Evolutionary conservation across 23 red algal species (phyloP), one percentile per base, ranked within the genome.

Genomic region (Cyanidioschyzon merolae): DNA sequence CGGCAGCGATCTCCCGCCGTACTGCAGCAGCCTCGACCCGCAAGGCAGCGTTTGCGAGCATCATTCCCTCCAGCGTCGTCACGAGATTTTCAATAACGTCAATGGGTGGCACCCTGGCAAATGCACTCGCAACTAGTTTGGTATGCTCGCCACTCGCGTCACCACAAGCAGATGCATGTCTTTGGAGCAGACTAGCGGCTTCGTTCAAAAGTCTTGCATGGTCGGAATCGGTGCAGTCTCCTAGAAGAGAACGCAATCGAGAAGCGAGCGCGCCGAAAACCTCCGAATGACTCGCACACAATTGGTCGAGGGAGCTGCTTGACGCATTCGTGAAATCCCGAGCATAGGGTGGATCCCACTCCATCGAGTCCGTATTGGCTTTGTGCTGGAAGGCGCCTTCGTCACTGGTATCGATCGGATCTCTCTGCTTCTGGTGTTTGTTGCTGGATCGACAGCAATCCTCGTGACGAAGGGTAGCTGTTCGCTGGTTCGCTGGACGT

Each of bases 11-110:
- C 29, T 71, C 63, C 2, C 63, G 63, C n/a, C 63, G 63, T 3
- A 71, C 63, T 25, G 63, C 63, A 3, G 63, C 63, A 27, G 63
- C 63, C 63, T 71, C 63, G 63, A 27, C 63, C 30, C 63, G 63
- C 63, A 71, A 35, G 63, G 63, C 29, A 35, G 63, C 63, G 29
- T 71, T 71, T 7, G n/a, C 32, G 63, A 35, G n/a, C 16, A 71
- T 25, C 63, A 71, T 71, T 7, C 63, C n/a, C n/a, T 71, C 63
- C n/a, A 71, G 12, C 7, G 21, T 54, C 7, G 7, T 54, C 45
- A 54, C 45, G 12, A 54, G 21, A 54, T 21, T 7, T 54, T 54
- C 45, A 54, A 54, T 54, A 21, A 54, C 45, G 21, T 54, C 45
- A 54, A 54, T 54, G 7, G 45, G 45, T 21, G 21, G 45, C 7